Conservation (phyloP, 2,329 filamentous ascomycete genomes). For the Rhynchosporium secalis region DNA sequence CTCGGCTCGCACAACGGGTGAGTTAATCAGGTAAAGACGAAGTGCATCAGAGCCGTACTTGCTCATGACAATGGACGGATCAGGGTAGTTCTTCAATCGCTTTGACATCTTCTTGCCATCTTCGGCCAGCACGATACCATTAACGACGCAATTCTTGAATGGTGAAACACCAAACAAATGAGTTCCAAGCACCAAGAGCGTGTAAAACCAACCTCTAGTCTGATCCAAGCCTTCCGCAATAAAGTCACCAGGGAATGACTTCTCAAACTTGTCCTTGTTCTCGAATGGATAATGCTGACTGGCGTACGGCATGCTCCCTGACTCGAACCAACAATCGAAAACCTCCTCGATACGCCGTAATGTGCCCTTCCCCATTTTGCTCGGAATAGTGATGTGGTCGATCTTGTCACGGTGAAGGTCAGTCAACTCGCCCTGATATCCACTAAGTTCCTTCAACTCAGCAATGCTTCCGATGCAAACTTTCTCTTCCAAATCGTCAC, state of each 20-base stretch:
- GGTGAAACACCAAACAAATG: slow-evolving; percentile 83
- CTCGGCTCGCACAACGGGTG: slow-evolving; percentile 88
- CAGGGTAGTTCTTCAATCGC: slow-evolving; percentile 92
- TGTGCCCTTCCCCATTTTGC: slow-evolving; percentile 81
- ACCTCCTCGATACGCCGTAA: slow-evolving; percentile 82
- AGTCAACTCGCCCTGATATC: slow-evolving; percentile 77
- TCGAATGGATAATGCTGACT: slow-evolving; percentile 91
- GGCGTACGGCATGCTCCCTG: slow-evolving; percentile 92
- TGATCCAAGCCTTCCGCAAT: slow-evolving; percentile 93
- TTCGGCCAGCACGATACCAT: slow-evolving; percentile 89
- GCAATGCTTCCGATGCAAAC: slow-evolving; percentile 83
- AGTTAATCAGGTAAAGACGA: slow-evolving; percentile 95
- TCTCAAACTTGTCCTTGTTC: slow-evolving; percentile 77
- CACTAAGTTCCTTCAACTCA: slow-evolving; percentile 82
- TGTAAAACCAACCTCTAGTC: slow-evolving; percentile 97
- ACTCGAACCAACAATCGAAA: slow-evolving; percentile 97
- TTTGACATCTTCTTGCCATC: slow-evolving; percentile 99
- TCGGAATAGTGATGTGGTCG: slow-evolving; percentile 91
- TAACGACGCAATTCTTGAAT: slow-evolving; percentile 96
- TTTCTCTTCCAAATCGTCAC: slow-evolving; percentile 82
- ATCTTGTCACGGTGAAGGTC: slow-evolving; percentile 93
- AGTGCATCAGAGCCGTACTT: slow-evolving; percentile 91
- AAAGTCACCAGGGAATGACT: slow-evolving; percentile 87
- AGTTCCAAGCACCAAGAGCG: slow-evolving; percentile 81
- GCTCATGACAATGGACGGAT: slow-evolving; percentile 78